These are phyloP conservation scores for Tylopilus subfusipes DNA, from an alignment of 768 basidiomycete genomes.

Conservation along the genomic window DNA sequence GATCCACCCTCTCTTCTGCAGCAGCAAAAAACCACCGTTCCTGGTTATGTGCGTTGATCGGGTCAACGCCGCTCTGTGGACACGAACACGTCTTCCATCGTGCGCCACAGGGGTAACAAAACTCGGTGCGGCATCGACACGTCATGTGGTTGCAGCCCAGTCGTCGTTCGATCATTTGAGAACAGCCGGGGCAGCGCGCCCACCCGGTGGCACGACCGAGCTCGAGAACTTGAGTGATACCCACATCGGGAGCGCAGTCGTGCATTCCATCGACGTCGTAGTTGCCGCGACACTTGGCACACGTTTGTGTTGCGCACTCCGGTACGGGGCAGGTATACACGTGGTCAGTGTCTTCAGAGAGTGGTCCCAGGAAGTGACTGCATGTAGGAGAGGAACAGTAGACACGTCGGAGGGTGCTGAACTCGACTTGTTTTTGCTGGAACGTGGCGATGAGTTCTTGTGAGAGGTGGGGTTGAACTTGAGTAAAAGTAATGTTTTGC, in stretches of 20 bases:
- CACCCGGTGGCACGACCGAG: neutral
- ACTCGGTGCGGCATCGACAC: neutral
- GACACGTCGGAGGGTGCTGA: slow-evolving; percentile 18
- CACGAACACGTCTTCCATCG: neutral
- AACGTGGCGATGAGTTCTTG: too few species aligned
- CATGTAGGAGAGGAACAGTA: slow-evolving; percentile 37
- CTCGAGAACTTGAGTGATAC: neutral
- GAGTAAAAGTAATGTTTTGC: too few species aligned
- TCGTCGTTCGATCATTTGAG: neutral
- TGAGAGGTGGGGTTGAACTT: too few species aligned
- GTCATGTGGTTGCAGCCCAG: neutral
- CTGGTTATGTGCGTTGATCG: too few species aligned
- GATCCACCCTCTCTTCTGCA: too few species aligned
- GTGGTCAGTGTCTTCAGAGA: slow-evolving; percentile 12
- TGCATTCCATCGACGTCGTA: neutral
- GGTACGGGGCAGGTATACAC: slow-evolving; percentile 26
- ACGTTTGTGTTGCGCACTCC: neutral
- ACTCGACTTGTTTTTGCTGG: too few species aligned
- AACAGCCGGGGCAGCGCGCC: neutral
- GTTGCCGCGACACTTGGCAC: neutral
- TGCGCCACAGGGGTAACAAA: neutral
- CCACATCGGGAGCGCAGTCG: neutral
- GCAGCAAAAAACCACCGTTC: too few species aligned
- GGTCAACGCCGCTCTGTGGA: neutral
- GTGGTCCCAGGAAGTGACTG: slow-evolving; percentile 36